These are phyloP conservation scores for Acanthamoeba triangularis DNA, from an alignment of 208 protist genomes.

Conservation along the genomic window DNA sequence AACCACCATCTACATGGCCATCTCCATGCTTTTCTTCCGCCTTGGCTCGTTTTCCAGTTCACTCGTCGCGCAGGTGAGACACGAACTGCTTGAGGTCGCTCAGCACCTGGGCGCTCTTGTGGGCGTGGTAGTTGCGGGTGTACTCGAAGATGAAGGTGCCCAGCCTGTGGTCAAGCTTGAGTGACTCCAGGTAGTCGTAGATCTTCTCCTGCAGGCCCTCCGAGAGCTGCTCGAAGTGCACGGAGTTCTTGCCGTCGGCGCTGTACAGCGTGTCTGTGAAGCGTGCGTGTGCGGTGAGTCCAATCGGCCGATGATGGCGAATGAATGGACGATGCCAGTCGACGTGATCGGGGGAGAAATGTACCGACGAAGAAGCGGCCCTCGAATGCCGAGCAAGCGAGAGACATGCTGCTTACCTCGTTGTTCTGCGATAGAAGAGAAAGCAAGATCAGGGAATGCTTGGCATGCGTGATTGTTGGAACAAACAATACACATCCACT, in stretches of 20 bases:
- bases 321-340: not conserved
- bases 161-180: conserved; percentile 6
- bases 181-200: conserved; percentile 42
- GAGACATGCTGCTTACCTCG: not conserved
- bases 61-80: conserved; percentile 27
- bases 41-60: not conserved
- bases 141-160: conserved; percentile 52
- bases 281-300: not conserved
- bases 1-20: no score
- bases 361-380: conserved; percentile 30
- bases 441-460: not conserved
- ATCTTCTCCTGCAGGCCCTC: conserved; percentile 43
- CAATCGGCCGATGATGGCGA: not conserved
- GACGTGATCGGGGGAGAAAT: not conserved
- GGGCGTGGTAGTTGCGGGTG: conserved; percentile 27
- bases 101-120: conserved; percentile 37
- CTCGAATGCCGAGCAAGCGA: conserved; percentile 3
- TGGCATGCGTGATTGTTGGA: not conserved
- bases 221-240: conserved; percentile 46
- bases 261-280: conserved; percentile 31
- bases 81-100: conserved; percentile 53
- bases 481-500: no score
- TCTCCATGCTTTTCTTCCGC: not conserved
- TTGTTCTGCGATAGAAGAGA: not conserved
- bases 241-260: not conserved